Percentiles rank a stretch among this genome's conserved stretches.
Evolutionary conservation across 2,329 filamentous ascomycete species (phyloP).

Genomic region (Epicoccum sorghinum): DNA sequence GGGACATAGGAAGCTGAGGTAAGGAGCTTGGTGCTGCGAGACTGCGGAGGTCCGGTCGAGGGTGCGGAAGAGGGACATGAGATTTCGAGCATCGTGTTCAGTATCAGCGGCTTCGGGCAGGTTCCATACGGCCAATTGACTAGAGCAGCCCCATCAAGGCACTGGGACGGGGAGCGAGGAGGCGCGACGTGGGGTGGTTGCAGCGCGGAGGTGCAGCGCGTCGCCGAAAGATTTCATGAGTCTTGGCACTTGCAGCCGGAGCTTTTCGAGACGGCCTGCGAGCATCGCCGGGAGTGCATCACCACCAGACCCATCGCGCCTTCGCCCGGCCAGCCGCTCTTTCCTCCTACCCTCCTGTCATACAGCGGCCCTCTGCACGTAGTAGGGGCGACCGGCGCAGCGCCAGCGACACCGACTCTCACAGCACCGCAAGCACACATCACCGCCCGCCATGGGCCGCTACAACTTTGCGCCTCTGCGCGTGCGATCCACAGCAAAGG

Average conservation of each 20-base stretch:
- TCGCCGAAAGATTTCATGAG: conserved; percentile 24
- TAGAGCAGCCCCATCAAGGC: conserved; percentile 28
- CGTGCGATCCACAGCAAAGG: conserved; percentile 59
- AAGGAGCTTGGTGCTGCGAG: conserved; percentile 46
- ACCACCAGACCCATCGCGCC: conserved; percentile 1
- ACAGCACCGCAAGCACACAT: neutral
- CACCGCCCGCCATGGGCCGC: conserved; percentile 53
- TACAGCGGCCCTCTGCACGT: neutral
- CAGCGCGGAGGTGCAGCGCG: conserved; percentile 12
- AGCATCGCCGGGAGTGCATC: neutral
- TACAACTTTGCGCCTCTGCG: conserved; percentile 59
- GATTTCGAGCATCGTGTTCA: conserved; percentile 65
- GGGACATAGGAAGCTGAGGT: conserved; percentile 45
- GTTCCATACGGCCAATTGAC: conserved; percentile 24
- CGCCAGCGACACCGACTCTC: neutral
- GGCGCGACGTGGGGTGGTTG: conserved; percentile 5
- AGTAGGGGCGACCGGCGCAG: neutral
- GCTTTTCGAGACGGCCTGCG: conserved; percentile 4
- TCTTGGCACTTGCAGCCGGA: conserved; percentile 36
- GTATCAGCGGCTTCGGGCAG: conserved; percentile 21
- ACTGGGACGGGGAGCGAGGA: neutral
- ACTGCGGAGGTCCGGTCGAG: conserved; percentile 59
- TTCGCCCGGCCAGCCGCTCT: conserved; percentile 3
- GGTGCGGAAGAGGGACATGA: conserved; percentile 68
- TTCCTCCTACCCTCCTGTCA: neutral